phyloP scores from a whole-genome alignment of 2,329 filamentous ascomycete species.

The Achaetomium macrosporum region DNA sequence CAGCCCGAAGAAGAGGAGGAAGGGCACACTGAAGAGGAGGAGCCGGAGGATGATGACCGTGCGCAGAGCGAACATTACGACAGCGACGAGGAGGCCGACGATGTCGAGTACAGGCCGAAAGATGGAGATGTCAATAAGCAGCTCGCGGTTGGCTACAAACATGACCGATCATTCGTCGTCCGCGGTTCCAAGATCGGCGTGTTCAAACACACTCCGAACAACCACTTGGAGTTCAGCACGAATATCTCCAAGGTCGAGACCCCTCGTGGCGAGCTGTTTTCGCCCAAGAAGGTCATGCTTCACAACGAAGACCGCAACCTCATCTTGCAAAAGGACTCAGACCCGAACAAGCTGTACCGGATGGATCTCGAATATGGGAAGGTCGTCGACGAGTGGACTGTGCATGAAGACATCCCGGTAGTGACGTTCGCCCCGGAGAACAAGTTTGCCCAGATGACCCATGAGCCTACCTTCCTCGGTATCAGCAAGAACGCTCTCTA shows the following conservation, averaged over 20 bases:
- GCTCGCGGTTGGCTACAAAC: slow-evolving; percentile 92
- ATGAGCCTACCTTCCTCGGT: slow-evolving; percentile 90
- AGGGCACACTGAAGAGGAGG: slow-evolving; percentile 44
- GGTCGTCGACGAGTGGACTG: slow-evolving; percentile 97
- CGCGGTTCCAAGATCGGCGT: slow-evolving; percentile 97
- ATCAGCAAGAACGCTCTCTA: slow-evolving; percentile 89
- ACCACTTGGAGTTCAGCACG: slow-evolving; percentile 90
- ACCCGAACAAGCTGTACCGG: slow-evolving; percentile 87
- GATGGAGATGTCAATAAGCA: slow-evolving; percentile 84
- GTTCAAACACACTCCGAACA: slow-evolving; percentile 92
- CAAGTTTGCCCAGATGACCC: slow-evolving; percentile 97
- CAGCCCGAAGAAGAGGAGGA: slow-evolving; percentile 42
- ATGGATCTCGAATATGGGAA: slow-evolving; percentile 99
- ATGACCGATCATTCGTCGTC: slow-evolving; percentile 94
- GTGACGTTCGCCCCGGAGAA: slow-evolving; percentile 89
- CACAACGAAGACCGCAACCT: slow-evolving; percentile 86
- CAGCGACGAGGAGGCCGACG: slow-evolving; percentile 64
- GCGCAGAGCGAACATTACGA: slow-evolving; percentile 52
- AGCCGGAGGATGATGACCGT: slow-evolving; percentile 54
- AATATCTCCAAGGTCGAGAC: slow-evolving; percentile 96
- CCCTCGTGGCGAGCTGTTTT: slow-evolving; percentile 79
- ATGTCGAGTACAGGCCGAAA: slow-evolving; percentile 63
- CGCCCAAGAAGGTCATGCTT: slow-evolving; percentile 93
- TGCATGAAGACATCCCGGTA: slow-evolving; percentile 93
- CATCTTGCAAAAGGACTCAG: slow-evolving; percentile 74